Evolutionary conservation across 2,329 filamentous ascomycete species (phyloP), one percentile per base, ranked within the genome.

Genomic region (Xylariomycetidae sp.): DNA sequence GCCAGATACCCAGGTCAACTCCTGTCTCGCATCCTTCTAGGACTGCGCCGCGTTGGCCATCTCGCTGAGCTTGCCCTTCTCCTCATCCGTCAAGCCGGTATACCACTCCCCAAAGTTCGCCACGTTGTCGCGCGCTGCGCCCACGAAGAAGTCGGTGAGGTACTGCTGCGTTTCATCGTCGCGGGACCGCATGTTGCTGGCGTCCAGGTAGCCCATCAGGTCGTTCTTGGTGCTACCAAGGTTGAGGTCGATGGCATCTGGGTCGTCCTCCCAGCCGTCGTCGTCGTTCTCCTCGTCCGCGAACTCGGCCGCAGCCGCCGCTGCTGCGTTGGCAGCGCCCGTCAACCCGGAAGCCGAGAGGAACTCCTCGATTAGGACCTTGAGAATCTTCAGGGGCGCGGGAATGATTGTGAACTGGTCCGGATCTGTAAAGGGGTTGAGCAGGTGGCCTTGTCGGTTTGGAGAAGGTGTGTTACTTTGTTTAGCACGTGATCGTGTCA

Each of bases 141-240:
- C 54, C 30, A 80, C 57, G 63, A 95, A 95, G 64, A 94, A 95
- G 10, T 89, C 78, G 1, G 78, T 72, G 29, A 96, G 67, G 57
- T 87, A 95, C 4, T 74, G 76, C 56, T 94, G 86, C 6, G 89
- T 95, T 68, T 95, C 88, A 53, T 95, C 87, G 54, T 96, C 90
- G 20, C 81, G 76, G 52, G 82, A 76, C 33, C 88, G 76, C 48
- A 64, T 63, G 28, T 53, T 68, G 34, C 70, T 69, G 12, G 71
- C 70, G 27, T 80, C 80, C 16, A 77, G 74, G 50, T 76, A 87
- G 2, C 79, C 76, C 85, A 95, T 93, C 27, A 95, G 72, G 39
- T 94, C 85, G 14, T 74, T 68, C 58, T 84, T 84, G 25, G 75
- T 81, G 17, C 70, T 61, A 3, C 72, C 79, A 10, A 82, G 65